These are phyloP conservation scores for Blastobotrys attinorum DNA, from an alignment of 805 yeast species.

Conservation along the genomic window DNA sequence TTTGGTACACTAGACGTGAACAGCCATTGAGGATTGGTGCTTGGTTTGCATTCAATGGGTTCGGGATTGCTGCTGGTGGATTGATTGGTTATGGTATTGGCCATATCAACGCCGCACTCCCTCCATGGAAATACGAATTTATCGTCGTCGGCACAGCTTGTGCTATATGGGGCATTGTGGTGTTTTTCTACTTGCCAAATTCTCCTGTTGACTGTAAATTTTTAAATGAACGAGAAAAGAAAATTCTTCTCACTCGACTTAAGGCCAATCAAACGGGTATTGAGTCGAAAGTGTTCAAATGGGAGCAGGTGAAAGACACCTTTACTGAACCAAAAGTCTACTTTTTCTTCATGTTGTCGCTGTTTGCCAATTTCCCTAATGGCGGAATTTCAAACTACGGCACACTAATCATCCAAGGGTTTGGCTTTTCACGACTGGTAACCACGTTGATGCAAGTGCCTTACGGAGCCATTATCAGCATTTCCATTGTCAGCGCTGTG, in stretches of 20 bases:
- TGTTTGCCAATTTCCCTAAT: conserved; percentile 40
- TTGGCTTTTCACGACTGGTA: conserved; percentile 36
- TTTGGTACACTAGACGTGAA: conserved; percentile 44
- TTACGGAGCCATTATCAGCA: conserved; percentile 37
- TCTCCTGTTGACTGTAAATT: conserved; percentile 36
- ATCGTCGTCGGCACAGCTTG: conserved; percentile 55
- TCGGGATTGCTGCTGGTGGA: conserved; percentile 26
- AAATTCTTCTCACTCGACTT: conserved; percentile 44
- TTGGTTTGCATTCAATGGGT: conserved; percentile 29
- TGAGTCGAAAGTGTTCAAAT: conserved; percentile 48
- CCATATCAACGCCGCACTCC: conserved; percentile 18
- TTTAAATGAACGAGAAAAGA: conserved; percentile 32
- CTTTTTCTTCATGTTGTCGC: conserved; percentile 36
- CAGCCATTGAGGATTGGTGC: conserved; percentile 46
- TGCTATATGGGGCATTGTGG: conserved; percentile 40
- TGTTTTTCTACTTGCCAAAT: conserved; percentile 48
- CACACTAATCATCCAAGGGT: conserved; percentile 37
- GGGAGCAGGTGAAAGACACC: conserved; percentile 46
- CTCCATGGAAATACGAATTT: conserved; percentile 57
- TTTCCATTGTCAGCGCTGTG: conserved; percentile 20
- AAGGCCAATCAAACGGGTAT: conserved; percentile 51
- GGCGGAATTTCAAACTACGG: conserved; percentile 49
- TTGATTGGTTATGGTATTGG: conserved; percentile 20
- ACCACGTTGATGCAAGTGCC: conserved; percentile 41
- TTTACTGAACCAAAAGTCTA: conserved; percentile 43